Evolutionary conservation across 176 grass and related monocot genomes (phyloP).

Genomic region (Paspalum notatum): DNA sequence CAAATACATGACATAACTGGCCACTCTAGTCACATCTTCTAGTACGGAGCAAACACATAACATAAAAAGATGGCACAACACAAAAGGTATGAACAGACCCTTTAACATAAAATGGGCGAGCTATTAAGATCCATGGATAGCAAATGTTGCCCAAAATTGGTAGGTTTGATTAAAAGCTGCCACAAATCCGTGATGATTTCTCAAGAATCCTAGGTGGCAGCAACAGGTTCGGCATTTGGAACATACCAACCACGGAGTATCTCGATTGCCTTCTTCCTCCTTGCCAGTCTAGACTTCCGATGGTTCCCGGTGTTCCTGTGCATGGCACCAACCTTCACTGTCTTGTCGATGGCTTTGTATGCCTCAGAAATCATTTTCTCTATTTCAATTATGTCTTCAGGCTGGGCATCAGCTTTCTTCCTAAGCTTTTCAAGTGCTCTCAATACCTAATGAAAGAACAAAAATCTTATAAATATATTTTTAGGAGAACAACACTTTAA

Average conservation of each 20-base stretch:
- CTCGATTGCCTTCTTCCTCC: constrained; percentile 81
- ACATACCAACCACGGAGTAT: constrained; percentile 89
- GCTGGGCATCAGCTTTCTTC: constrained; percentile 79
- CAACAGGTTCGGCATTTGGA: constrained; percentile 51
- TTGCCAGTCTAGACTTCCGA: constrained; percentile 83
- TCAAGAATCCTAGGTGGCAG: constrained; percentile 43
- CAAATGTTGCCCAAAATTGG: constrained; percentile 43
- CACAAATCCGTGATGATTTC: constrained; percentile 26
- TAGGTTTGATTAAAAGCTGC: constrained; percentile 30
- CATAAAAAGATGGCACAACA: constrained; percentile 14
- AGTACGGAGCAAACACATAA: constrained; percentile 19
- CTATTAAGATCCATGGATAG: constrained; percentile 8
- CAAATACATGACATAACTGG: constrained; percentile 1
- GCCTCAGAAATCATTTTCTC: constrained; percentile 80
- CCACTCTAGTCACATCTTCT: constrained; percentile 2
- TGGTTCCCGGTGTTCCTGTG: constrained; percentile 85
- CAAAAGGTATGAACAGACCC: constrained; percentile 33
- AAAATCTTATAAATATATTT: constrained; percentile 7
- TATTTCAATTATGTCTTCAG: constrained; percentile 78
- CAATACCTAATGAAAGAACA: constrained; percentile 57
- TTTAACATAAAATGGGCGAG: constrained; percentile 28
- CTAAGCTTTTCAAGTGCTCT: constrained; percentile 72
- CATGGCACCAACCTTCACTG: constrained; percentile 76
- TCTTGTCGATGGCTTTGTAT: constrained; percentile 91
- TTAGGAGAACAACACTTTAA: not conserved